phyloP scores from a whole-genome alignment of 345 rosid genomes.

The Corchorus capsularis region DNA sequence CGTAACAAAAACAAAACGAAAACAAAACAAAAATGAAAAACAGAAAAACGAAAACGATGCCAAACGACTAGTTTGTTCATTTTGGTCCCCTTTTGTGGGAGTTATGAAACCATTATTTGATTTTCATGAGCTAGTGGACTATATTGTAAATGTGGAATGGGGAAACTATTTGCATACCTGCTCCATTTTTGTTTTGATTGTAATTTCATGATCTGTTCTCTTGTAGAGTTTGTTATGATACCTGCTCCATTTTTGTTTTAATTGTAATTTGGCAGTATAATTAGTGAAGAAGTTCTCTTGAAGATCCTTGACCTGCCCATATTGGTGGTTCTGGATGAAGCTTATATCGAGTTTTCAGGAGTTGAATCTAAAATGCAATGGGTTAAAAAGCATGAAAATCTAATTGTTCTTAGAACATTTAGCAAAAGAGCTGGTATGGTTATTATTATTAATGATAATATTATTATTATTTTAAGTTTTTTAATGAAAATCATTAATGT shows the following conservation, averaged over 20 bases:
- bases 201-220: neutral
- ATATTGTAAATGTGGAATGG: neutral
- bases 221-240: slow-evolving; percentile 12
- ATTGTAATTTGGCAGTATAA: slow-evolving; percentile 45
- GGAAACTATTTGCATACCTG: neutral
- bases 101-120: neutral
- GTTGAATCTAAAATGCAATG: slow-evolving; percentile 81
- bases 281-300: slow-evolving; percentile 74
- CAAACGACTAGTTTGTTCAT: neutral
- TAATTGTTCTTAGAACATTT: slow-evolving; percentile 91
- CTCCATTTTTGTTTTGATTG: neutral
- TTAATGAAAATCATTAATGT: neutral
- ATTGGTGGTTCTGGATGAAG: slow-evolving; percentile 93
- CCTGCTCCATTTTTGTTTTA: slow-evolving; percentile 1
- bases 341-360: slow-evolving; percentile 91
- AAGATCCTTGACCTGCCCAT: slow-evolving; percentile 79
- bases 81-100: neutral
- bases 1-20: no score
- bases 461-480: neutral
- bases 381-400: slow-evolving; percentile 91
- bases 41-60: no score
- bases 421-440: slow-evolving; percentile 95
- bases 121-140: neutral
- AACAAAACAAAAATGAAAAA: no score
- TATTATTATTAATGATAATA: neutral